Base-by-base conservation (phyloP, 2,329 filamentous ascomycete species). In the Talaromyces pinophilus region DNA sequence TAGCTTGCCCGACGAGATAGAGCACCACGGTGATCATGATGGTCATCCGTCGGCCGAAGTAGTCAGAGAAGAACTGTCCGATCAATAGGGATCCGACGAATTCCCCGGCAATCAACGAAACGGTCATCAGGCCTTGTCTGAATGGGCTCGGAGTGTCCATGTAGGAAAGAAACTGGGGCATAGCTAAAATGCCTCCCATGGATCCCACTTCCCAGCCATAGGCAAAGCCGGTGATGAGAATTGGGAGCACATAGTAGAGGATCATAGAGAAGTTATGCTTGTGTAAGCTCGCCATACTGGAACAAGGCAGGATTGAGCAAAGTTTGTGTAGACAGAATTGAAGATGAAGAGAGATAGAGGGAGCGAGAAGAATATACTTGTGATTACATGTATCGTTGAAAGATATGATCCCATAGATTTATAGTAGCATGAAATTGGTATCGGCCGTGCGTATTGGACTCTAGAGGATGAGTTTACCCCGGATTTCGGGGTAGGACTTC, bases 131-230 rank as follows among this genome's bases (percentile, higher is more conserved):
- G 42, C 59, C 59, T 48, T 61, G 59, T 48, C 40, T 13, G 35
- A 42, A 61, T 7, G 59, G n/a, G 40, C n/a, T 25, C 13, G 59
- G 59, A 28, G 59, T 46, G 33, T 61, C 6, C n/a, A 61, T 25
- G 19, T 61, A 61, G 25, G 59, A 61, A 19, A 61, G 22, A 30
- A 61, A 61, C 42, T 61, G 59, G 13, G 59, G 33, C 59, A 61
- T 61, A 15, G 59, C 17, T 40, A 61, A 17, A 35, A 61, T 61
- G 13, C 59, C 59, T 4, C 59, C 22, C 59, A 61, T 61, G 2
- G 59, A 61, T 30, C n/a, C 59, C n/a, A 25, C 22, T 13, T 61
- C 59, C 59, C 59, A 61, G 40, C 59, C 59, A 28, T 61, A 61
- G 38, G 40, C 59, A 25, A 61, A 61, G 42, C 59, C 38, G 3